Base-by-base conservation (phyloP, 2,329 filamentous ascomycete species). In the Dactylellina leptospora region DNA sequence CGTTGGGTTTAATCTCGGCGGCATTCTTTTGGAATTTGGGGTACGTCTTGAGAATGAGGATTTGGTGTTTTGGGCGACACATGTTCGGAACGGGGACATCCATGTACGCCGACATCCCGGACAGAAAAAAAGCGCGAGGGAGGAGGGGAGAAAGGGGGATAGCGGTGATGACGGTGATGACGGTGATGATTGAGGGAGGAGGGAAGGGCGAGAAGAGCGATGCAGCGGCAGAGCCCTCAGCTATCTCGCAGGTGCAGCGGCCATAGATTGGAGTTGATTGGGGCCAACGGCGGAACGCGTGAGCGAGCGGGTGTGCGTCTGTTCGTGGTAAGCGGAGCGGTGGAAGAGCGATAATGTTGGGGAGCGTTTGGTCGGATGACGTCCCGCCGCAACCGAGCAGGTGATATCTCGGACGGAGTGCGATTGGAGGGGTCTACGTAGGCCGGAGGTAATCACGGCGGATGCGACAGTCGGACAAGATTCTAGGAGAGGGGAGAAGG, bases 31-130 rank as follows among this genome's bases (percentile, higher is more conserved):
- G 91, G 75, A 91, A 93, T 76, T 90, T 90, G 13, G 95, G 95
- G 80, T 97, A 99, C 84, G 93, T 97, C 83, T 96, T 97, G 75
- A 97, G 86, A 76, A 97, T 89, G 73, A 97, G 84, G 76, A 97
- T 91, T 85, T 97, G 93, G 82, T 99, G 95, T 84, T 97, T 97
- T 25, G 95, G 93, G 72, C 93, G 91, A 64, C 68, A 72, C 68
- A 72, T 72, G 42, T 72, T 72, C 38, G 68, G 68, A 54, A 72
- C 59, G 10, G 68, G 68, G 4, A 72, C 68, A 54, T 72, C 68
- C 45, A 72, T 72, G 53, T 72, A 72, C 47, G 68, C 59, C 59
- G 68, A 72, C 68, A 72, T 72, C 59, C 59, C 59, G 51, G 42
- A 16, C 36, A 11, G 36, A 40, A 16, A n/a, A 16, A 40, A 16